Evolutionary conservation across 1,284 basidiomycete genomes (phyloP), one percentile per base, ranked within the genome.

Genomic region (Papiliotrema terrestris): DNA sequence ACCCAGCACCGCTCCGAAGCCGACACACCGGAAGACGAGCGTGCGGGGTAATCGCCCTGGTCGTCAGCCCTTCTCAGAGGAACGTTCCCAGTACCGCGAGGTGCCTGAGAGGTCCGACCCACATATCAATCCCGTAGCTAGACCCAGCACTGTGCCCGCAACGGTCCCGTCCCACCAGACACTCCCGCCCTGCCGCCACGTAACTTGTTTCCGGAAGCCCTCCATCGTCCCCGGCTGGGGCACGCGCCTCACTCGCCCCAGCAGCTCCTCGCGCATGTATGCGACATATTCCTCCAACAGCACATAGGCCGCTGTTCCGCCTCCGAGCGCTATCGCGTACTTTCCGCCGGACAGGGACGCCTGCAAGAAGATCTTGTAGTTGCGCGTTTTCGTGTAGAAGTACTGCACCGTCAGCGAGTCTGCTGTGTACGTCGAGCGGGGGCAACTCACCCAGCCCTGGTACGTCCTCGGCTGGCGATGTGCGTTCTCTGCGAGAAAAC

Each of bases 331-430:
- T 0, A 67, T 29, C 20, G 69, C 71, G 46, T 72, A 72, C 47
- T 59, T 62, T 1, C 58, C 61, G 6, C 73, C 75, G n/a, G 61
- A 59, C 17, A 59, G 60, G 20, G 65, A 52, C 1, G 68, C 69
- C 4, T 59, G 66, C 39, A 65, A 70, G 49, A 76, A 55, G 29
- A 77, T 65, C 26, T 70, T 65, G 59, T 77, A 77, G 48, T 77
- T 77, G 42, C 75, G 62, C 1, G 75, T 76, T 59, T 76, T 76
- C 45, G 73, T 72, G 63, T 77, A 77, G 49, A 74, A 77, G 66
- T 77, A 77, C 75, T 76, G 52, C 1, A 6, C 38, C 45, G 32
- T 22, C 45, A 36, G 51, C 26, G 29, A 32, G 29, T 6, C 11
- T 32, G 11, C 29, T 11, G 29, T 3, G 8, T n/a, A 8, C 13